Conservation (phyloP, 306 rosid species). For the Gastrolobium bilobum region DNA sequence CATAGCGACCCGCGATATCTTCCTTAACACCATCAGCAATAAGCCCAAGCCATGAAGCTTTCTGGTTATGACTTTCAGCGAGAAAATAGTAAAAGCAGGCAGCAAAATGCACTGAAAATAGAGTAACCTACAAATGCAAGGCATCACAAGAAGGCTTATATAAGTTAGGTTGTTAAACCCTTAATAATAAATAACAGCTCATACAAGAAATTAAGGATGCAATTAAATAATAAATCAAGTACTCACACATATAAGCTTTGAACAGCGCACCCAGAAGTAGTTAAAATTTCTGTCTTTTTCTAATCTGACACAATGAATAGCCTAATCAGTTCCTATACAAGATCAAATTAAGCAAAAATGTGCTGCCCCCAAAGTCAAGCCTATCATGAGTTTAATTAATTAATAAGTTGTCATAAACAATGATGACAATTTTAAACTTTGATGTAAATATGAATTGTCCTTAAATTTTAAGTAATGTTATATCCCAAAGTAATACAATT, state of each 20-base stretch:
- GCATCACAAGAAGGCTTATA: conserved; percentile 40
- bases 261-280: conserved; percentile 78
- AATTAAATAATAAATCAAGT: conserved; percentile 12
- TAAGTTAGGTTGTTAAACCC: conserved; percentile 7
- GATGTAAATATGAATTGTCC: neutral
- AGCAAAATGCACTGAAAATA: conserved; percentile 67
- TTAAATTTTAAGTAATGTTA: neutral
- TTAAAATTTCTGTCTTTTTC: conserved; percentile 77
- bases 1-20: conserved; percentile 48
- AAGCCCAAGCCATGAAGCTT: conserved; percentile 63
- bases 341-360: neutral
- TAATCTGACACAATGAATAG: conserved; percentile 58
- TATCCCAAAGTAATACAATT: neutral
- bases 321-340: conserved; percentile 14
- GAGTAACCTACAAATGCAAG: conserved; percentile 69
- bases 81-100: conserved; percentile 73
- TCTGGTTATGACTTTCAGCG: conserved; percentile 46
- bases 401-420: conserved; percentile 9
- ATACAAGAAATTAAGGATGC: neutral
- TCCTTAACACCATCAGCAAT: neutral
- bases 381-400: neutral
- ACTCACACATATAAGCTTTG: conserved; percentile 84
- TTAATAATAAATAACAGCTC: neutral
- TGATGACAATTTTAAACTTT: neutral
- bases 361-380: neutral